A percentile compares a stretch with the other conserved stretches of the same genome.
These are phyloP conservation scores for Annona squamosa DNA, from an alignment of 164 flowering plant genomes.

Conservation along the genomic window DNA sequence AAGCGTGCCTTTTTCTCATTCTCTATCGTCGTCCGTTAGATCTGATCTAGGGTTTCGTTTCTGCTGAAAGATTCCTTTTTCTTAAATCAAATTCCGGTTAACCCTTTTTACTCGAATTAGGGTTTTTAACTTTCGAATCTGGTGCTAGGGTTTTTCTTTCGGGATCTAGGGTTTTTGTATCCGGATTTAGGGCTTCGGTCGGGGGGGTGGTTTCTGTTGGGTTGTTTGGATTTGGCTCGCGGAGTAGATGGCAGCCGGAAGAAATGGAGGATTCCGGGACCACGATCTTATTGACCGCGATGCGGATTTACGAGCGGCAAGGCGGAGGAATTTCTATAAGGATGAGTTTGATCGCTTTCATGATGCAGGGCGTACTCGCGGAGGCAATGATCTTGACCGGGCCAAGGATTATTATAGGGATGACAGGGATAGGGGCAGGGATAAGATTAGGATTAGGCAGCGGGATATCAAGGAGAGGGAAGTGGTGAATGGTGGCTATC, in stretches of 20 bases:
- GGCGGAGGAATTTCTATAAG: slow-evolving; percentile 34
- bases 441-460: slow-evolving; percentile 31
- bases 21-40: background rate
- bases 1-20: background rate
- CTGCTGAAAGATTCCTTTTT: slow-evolving; percentile 5
- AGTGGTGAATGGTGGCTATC: slow-evolving; percentile 31
- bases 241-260: slow-evolving; percentile 71
- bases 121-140: background rate
- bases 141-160: background rate
- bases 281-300: slow-evolving; percentile 46
- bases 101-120: slow-evolving; percentile 9
- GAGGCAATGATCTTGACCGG: slow-evolving; percentile 7
- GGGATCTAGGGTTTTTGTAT: background rate
- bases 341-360: slow-evolving; percentile 33
- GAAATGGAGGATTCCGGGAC: slow-evolving; percentile 52
- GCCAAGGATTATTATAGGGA: slow-evolving; percentile 5
- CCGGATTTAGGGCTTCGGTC: background rate
- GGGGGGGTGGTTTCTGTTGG: background rate
- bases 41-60: background rate
- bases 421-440: slow-evolving; percentile 19
- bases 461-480: slow-evolving; percentile 42
- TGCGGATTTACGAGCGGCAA: slow-evolving; percentile 30
- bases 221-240: background rate
- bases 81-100: background rate
- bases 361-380: slow-evolving; percentile 20